Evolutionary conservation across 306 rosid species (phyloP), one percentile per base, ranked within the genome.

Genomic region (Neltuma alba): DNA sequence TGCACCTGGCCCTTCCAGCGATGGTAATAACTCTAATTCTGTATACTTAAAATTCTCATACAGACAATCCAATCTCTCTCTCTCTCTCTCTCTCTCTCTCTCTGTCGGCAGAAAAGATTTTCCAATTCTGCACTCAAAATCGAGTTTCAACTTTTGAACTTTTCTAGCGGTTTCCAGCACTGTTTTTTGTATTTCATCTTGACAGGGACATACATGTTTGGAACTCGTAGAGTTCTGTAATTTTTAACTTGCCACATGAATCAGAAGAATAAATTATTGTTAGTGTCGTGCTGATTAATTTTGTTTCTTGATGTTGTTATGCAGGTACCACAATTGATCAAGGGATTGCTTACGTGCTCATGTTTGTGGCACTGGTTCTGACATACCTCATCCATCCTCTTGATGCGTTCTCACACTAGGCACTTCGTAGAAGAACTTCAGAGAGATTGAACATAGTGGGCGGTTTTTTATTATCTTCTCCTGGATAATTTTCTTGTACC

Each of bases 341-440:
- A 83, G 97, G 97, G 61, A 85, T 93, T 76, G 98, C 98, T 52
- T 91, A 88, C 72, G 80, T 85, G 81, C 77, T 93, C 76, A 93
- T 93, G 98, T 57, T 93, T 13, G 84, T 85, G 83, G 98, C 98
- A 5, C 57, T 93, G 84, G 91, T 86, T 78, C 90, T 93, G 44
- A 91, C 98, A 0, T 93, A 93, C 83, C 90, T 91, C 79, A 88
- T 91, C 57, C 98, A 93, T 81, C 98, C 97, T n/a, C 85, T 91
- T 23, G 89, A 88, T 76, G 92, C 91, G 1, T 83, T 86, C 68
- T 85, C 83, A 52, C 83, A 25, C 80, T 88, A 71, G 80, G 36
- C 37, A 58, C 18, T 83, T 4, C 25, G 18, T 68, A 33, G 66
- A 18, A 33, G 66, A 18, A 58, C 27, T 65, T 65, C 27, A 9